Evolutionary conservation across 345 rosid genomes (phyloP), one percentile per base, ranked within the genome.

Genomic region (Populus tremula): DNA sequence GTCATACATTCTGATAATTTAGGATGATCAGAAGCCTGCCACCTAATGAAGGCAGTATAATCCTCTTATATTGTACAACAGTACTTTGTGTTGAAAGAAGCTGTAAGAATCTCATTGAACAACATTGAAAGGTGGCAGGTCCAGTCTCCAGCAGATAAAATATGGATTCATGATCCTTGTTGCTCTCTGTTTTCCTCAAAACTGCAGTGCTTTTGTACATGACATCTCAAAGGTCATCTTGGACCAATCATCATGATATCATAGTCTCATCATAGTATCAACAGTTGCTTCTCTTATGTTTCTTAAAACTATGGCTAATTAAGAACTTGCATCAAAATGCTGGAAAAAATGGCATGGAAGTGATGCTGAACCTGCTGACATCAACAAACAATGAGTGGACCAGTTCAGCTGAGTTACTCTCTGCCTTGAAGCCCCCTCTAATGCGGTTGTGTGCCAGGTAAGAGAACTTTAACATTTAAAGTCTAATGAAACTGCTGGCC

Each of bases 401-500:
- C 66, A 83, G 83, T 76, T 90, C 89, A 56, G 78, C 82, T 31
- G 82, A 83, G 70, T 27, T 87, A 70, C 81, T 90, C 67, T 82
- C 88, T 54, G 91, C 82, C 73, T 80, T 94, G 77, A 86, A 89
- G 85, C 84, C 88, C 36, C 89, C 91, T 78, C 88, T 93, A 27
- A 88, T 90, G 93, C 88, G 97, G 73, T 82, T 94, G 39, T 94
- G 98, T 80, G 92, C 90, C 59, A 91, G 98, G 98, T 93, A 87
- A 59, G 63, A 10, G 4, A 59, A 59, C 27, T 23, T n/a, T n/a
- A 59, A 9, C 63, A n/a, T n/a, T 59, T 9, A 59, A 59, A n/a
- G 5, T 59, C 63, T 0, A 10, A 59, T 59, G 25, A 59, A 59
- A 59, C 29, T n/a, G 63, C 63, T 9, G 29, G 27, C 2, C 29